phyloP scores from a whole-genome alignment of 176 grass and related monocot species.

The Phragmites australis region DNA sequence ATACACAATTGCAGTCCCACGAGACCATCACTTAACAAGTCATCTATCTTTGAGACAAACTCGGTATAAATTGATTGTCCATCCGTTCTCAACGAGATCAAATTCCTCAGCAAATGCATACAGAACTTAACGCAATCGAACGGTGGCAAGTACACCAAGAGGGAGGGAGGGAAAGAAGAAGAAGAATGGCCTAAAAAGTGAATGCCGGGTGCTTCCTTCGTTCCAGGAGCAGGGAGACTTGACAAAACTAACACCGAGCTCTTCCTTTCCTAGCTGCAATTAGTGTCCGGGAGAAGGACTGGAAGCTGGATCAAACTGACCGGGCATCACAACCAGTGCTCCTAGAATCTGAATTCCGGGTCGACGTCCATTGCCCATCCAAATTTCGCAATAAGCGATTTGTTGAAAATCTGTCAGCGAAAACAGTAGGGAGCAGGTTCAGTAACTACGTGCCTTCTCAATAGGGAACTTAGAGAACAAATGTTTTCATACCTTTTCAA shows the following conservation, averaged over 20 bases:
- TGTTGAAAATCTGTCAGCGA: constrained; percentile 88
- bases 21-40: constrained; percentile 32
- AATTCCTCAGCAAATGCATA: constrained; percentile 45
- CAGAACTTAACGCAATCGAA: constrained; percentile 23
- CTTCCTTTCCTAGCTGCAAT: constrained; percentile 57
- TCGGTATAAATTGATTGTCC: constrained; percentile 58
- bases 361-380: constrained; percentile 88
- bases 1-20: background rate
- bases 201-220: constrained; percentile 41
- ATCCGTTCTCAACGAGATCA: constrained; percentile 46
- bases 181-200: constrained; percentile 36
- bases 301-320: constrained; percentile 30
- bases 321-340: constrained; percentile 20
- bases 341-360: constrained; percentile 87
- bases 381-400: constrained; percentile 86
- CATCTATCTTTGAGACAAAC: constrained; percentile 51
- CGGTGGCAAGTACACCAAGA: constrained; percentile 29
- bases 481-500: constrained; percentile 80
- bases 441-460: constrained; percentile 53
- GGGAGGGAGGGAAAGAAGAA: background rate
- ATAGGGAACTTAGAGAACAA: constrained; percentile 40
- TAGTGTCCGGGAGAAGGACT: constrained; percentile 25
- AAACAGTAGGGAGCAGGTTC: constrained; percentile 4
- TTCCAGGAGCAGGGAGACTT: constrained; percentile 33
- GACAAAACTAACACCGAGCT: constrained; percentile 48